Base-by-base conservation (phyloP, 2,329 filamentous ascomycete genomes). In the Claviceps sp. region DNA sequence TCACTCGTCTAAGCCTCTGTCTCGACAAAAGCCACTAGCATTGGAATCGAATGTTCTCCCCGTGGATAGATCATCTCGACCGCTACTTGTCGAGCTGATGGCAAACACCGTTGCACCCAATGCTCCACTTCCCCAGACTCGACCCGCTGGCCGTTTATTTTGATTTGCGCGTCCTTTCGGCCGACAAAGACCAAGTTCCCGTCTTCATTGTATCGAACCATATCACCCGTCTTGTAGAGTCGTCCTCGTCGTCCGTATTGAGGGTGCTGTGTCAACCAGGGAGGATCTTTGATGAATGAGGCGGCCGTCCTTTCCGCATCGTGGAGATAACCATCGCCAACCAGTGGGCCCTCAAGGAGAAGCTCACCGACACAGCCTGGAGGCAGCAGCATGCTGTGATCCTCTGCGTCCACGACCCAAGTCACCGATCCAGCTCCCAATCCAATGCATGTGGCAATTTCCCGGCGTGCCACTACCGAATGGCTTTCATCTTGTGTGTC, bases 71-170 rank as follows among this genome's bases (percentile, higher is more conserved):
- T 16, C 14, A 22, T 22, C 11, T 44, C 42, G 2, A 45, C 43
- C 1, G 13, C 43, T 8, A 30, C 43, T 24, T n/a, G 43, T 14
- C 43, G 6, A 7, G 7, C 24, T n/a, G 14, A 22, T n/a, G 43
- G 22, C 4, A 47, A 1, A 16, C 24, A 47, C 7, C 8, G 30
- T 14, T 26, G 14, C 2, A 48, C 11, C 16, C 26, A 9, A 37
- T 44, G 26, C 37, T 61, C 59, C 1, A 61, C 52, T 26, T 60
- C 59, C 1, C 47, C 56, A 0, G 55, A 52, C 49, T 63, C 61
- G 16, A 63, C 50, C 6, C 61, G 58, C 41, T 62, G 57, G 18
- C 61, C 61, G 3, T 58, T 50, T 9, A 63, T 55, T 53, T 62
- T 62, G 43, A 59, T 49, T 18, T 62, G 60, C 1, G 49, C 46